Evolutionary conservation across 2,329 filamentous ascomycete species (phyloP).

Genomic region (Phaeosphaeria sp.): DNA sequence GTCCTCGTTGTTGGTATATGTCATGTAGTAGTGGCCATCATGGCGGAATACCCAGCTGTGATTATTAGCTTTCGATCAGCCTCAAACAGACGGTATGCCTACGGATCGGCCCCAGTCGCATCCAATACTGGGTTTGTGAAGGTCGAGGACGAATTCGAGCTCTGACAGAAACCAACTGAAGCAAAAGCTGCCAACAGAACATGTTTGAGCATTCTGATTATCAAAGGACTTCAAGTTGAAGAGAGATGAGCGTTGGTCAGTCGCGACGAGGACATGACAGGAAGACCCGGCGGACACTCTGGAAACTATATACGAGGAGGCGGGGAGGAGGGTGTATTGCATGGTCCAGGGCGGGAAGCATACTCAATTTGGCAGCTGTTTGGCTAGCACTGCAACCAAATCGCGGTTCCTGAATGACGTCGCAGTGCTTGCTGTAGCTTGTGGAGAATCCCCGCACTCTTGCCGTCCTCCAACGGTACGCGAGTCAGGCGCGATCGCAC

Average conservation of each 20-base stretch:
- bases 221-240: background rate
- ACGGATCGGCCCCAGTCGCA: conserved; percentile 53
- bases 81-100: conserved; percentile 12
- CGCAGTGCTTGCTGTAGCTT: background rate
- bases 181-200: conserved; percentile 26
- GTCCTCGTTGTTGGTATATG: conserved; percentile 53
- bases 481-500: background rate
- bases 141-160: conserved; percentile 33
- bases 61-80: background rate
- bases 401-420: conserved; percentile 3
- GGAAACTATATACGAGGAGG: background rate
- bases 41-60: conserved; percentile 53
- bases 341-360: background rate
- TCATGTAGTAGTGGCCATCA: conserved; percentile 54
- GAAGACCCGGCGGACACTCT: background rate
- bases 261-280: background rate
- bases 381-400: background rate
- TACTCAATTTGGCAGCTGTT: background rate
- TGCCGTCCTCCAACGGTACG: background rate
- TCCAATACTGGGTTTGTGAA: conserved; percentile 56
- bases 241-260: background rate
- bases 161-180: conserved; percentile 25
- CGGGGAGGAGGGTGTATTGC: background rate
- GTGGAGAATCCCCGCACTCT: conserved; percentile 12
- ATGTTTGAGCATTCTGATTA: conserved; percentile 25